Evolutionary conservation across 768 basidiomycete species (phyloP), one percentile per base, ranked within the genome.

Genomic region (Psilocybe cyanescens): DNA sequence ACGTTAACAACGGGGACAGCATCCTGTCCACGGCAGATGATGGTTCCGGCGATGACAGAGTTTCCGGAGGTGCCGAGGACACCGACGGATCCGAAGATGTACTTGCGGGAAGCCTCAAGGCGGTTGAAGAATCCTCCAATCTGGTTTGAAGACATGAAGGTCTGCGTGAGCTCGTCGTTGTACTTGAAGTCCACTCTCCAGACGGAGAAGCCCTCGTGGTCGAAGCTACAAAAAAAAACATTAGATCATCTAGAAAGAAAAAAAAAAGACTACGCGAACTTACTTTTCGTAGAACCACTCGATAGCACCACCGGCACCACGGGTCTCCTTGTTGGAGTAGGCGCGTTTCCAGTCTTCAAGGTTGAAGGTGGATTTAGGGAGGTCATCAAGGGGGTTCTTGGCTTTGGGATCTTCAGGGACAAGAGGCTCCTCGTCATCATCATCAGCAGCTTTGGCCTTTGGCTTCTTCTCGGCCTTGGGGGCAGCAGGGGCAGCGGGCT

Each of bases 231-330:
- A 12, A 4, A 48, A 19, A n/a, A 12, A 37, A 35, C 28, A 8
- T 31, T 30, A 11, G 2, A 45, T 33, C 30, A 24, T 54, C 30
- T 11, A 45, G 56, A 9, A 49, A 7, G 31, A 49, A 29, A 39
- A 45, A 16, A 55, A 8, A 37, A 54, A 28, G n/a, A 8, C 19
- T 14, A 7, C 39, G 37, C 33, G 7, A 16, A 79, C 91, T 59
- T 68, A 96, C 94, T 97, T 89, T 76, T 94, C 75, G 82, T 97
- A 96, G 86, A 99, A 90, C 97, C 97, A 99, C 75, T 97, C 94
- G 41, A 99, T 70, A 54, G 94, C 76, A 64, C 92, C 95, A 47
- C 76, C 87, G 16, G 90, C 67, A 39, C 92, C 94, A 57, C 92
- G 88, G 41, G 96, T 98, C n/a, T 98, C 95, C 75, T 90, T 89